Percentiles rank a stretch among this genome's conserved stretches.
Conservation (phyloP, 1,284 basidiomycete genomes). For the Psilocybe mexicana region DNA sequence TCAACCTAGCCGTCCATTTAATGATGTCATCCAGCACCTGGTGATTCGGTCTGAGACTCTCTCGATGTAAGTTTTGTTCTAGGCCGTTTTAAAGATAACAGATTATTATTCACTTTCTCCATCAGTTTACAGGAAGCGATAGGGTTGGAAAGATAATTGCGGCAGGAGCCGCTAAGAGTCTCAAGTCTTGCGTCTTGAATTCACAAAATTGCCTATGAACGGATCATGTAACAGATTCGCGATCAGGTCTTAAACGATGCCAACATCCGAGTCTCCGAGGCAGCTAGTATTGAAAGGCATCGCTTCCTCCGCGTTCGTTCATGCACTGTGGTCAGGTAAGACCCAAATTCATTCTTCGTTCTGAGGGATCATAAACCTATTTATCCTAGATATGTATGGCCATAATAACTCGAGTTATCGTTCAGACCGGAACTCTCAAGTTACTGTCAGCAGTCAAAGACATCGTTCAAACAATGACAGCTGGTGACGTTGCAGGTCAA, state of each 20-base stretch:
- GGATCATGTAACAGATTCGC: background rate
- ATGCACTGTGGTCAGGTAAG: slow-evolving; percentile 67
- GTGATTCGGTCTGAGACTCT: slow-evolving; percentile 45
- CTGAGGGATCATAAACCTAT: slow-evolving; percentile 25
- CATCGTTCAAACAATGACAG: slow-evolving; percentile 35
- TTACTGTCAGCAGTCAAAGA: slow-evolving; percentile 38
- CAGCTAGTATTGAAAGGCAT: slow-evolving; percentile 46
- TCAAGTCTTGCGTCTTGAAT: slow-evolving; percentile 73
- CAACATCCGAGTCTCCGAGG: slow-evolving; percentile 47
- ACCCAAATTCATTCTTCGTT: background rate
- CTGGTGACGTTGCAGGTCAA: slow-evolving; percentile 37
- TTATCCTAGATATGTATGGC: slow-evolving; percentile 60
- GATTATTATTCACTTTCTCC: background rate
- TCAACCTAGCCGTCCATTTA: slow-evolving; percentile 43
- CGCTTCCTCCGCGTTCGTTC: slow-evolving; percentile 60
- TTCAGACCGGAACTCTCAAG: slow-evolving; percentile 42
- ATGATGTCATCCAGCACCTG: slow-evolving; percentile 52
- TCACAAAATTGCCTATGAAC: background rate
- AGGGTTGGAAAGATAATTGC: slow-evolving; percentile 72
- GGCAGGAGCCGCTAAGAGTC: slow-evolving; percentile 68
- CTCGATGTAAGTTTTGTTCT: slow-evolving; percentile 26
- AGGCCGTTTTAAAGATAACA: too few species aligned
- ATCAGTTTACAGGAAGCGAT: slow-evolving; percentile 70
- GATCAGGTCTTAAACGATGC: slow-evolving; percentile 60
- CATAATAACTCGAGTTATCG: slow-evolving; percentile 66